Percentiles rank a stretch among this genome's conserved stretches.
Conservation (phyloP, 1,139 yeast species). For the Candida albicans region DNA sequence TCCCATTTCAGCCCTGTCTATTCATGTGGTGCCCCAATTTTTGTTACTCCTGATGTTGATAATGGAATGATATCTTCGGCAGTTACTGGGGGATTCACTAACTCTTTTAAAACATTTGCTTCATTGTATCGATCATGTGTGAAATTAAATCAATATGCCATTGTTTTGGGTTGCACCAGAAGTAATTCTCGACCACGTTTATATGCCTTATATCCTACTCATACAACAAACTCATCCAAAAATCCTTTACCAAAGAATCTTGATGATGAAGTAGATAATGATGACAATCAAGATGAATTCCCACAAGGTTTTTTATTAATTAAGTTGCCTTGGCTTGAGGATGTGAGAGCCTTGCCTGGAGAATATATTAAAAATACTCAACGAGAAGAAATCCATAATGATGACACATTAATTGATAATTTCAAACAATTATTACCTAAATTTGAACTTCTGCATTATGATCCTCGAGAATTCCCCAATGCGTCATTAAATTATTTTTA, state of each 20-base stretch:
- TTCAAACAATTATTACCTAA: conserved; percentile 19
- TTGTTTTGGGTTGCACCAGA: conserved; percentile 71
- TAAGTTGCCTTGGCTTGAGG: conserved; percentile 64
- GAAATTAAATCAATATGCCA: conserved; percentile 54
- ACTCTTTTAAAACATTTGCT: conserved; percentile 68
- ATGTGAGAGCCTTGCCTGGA: conserved; percentile 52
- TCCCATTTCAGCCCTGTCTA: conserved; percentile 49
- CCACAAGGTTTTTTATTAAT: conserved; percentile 67
- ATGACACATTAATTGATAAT: conserved; percentile 16
- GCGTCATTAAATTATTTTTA: conserved; percentile 71
- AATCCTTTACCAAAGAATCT: neutral
- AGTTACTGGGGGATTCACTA: conserved; percentile 42
- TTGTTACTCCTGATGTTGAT: conserved; percentile 49
- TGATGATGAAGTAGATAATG: conserved; percentile 7
- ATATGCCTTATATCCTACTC: conserved; percentile 62
- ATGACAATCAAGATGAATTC: conserved; percentile 17
- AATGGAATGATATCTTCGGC: conserved; percentile 30
- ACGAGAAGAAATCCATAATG: conserved; percentile 13
- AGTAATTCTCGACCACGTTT: conserved; percentile 56
- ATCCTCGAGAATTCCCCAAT: conserved; percentile 61
- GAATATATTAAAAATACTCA: conserved; percentile 16
- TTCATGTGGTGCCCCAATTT: conserved; percentile 54
- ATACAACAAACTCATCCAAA: conserved; percentile 21
- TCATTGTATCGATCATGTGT: conserved; percentile 64
- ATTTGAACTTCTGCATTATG: conserved; percentile 33